Evolutionary conservation across 495 filamentous ascomycete species (phyloP).

Genomic region (Bathelium albidoporum): DNA sequence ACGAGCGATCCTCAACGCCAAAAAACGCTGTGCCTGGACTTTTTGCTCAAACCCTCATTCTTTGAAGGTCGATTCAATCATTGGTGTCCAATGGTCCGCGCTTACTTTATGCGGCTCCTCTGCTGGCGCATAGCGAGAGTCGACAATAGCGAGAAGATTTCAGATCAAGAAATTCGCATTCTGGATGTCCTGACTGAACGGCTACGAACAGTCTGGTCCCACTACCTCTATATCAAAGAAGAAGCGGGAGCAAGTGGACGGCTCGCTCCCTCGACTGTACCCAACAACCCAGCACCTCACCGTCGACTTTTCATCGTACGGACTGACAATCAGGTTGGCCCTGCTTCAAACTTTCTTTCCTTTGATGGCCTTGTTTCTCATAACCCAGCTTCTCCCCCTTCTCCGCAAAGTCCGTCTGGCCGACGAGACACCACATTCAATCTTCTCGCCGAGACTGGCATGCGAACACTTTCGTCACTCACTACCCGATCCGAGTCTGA

Average conservation of each 20-base stretch:
- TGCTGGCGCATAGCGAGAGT: slow-evolving; percentile 88
- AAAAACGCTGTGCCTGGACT: slow-evolving; percentile 60
- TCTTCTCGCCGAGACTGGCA: slow-evolving; percentile 15
- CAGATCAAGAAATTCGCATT: slow-evolving; percentile 41
- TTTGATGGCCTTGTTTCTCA: slow-evolving; percentile 51
- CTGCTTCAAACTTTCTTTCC: slow-evolving; percentile 47
- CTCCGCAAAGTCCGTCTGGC: slow-evolving; percentile 28
- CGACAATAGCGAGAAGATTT: slow-evolving; percentile 46
- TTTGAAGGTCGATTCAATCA: slow-evolving; percentile 87
- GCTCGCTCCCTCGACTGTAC: slow-evolving; percentile 61
- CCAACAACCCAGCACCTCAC: slow-evolving; percentile 81
- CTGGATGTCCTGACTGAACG: slow-evolving; percentile 59
- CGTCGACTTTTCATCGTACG: slow-evolving; percentile 86
- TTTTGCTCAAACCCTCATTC: slow-evolving; percentile 65
- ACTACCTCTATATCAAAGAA: slow-evolving; percentile 65
- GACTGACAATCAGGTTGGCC: slow-evolving; percentile 53
- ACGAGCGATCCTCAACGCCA: slow-evolving; percentile 57
- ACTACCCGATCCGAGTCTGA: slow-evolving; percentile 12
- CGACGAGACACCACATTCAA: slow-evolving; percentile 17
- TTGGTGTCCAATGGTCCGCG: slow-evolving; percentile 97
- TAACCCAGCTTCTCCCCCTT: slow-evolving; percentile 22
- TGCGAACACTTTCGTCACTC: slow-evolving; percentile 19
- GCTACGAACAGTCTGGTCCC: slow-evolving; percentile 63
- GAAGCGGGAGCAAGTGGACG: slow-evolving; percentile 45
- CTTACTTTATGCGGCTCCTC: slow-evolving; percentile 86